Evolutionary conservation across 2,329 filamentous ascomycete genomes (phyloP).

Genomic region (Phyllosticta citribraziliensis): DNA sequence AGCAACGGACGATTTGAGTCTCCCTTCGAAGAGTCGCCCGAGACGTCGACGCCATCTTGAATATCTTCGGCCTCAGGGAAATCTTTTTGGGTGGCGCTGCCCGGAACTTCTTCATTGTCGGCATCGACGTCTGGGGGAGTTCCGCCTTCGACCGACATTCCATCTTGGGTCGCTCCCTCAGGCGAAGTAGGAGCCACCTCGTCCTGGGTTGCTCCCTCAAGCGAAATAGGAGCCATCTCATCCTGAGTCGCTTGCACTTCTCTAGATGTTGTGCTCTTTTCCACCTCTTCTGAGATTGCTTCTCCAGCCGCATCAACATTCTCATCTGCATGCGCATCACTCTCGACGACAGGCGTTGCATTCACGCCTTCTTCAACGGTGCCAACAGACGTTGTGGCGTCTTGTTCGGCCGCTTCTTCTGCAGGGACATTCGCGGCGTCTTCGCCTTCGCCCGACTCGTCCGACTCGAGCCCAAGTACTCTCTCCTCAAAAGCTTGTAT

Average conservation of each 20-base stretch:
- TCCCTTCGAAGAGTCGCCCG: neutral
- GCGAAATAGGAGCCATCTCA: neutral
- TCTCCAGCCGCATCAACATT: neutral
- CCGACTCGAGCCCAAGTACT: slow-evolving; percentile 38
- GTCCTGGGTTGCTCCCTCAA: neutral
- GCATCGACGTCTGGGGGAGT: slow-evolving; percentile 5
- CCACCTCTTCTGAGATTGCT: neutral
- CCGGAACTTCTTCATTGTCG: neutral
- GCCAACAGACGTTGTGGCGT: neutral
- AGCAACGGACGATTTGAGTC: slow-evolving; percentile 24
- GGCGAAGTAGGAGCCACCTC: neutral
- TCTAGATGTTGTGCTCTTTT: neutral
- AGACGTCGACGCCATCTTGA: neutral
- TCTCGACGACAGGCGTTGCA: neutral
- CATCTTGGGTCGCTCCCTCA: slow-evolving; percentile 12
- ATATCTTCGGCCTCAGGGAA: neutral
- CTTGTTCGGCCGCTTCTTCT: neutral
- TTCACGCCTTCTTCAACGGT: neutral
- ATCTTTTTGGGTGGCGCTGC: neutral
- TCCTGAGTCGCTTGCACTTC: neutral
- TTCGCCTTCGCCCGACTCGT: slow-evolving; percentile 16
- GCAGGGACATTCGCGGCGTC: slow-evolving; percentile 15
- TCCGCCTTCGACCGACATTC: slow-evolving; percentile 14
- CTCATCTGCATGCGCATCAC: neutral
- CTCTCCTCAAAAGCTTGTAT: slow-evolving; percentile 60